Base-by-base conservation (phyloP, 257 asterid genomes). In the Cordia subcordata region DNA sequence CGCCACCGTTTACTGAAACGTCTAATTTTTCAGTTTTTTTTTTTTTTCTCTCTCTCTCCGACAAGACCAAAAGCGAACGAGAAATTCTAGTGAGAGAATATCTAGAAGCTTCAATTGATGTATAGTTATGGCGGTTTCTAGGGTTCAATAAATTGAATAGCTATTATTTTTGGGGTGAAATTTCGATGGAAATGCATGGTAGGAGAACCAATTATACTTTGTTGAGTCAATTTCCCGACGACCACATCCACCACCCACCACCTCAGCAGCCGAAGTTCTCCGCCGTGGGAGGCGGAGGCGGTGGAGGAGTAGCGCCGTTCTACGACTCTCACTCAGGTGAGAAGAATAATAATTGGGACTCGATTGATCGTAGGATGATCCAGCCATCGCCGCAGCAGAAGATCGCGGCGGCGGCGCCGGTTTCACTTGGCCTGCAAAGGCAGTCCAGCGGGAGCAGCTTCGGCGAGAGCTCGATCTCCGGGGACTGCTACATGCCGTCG, bases 391-490 rank as follows among this genome's bases (percentile, higher is more conserved):
- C 47, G 47, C 47, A 1, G 3, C 47, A 42, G 47, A 42, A 42
- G 71, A 61, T 82, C 93, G 82, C 68, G 82, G 83, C 33, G 53
- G 81, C 61, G 23, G 76, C 80, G 58, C 70, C 80, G 42, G 66
- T 72, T 40, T 70, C 96, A 3, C 62, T 77, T 23, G 97, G 88
- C 33, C 62, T 87, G 68, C 94, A 82, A 77, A 72, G 85, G 82
- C 94, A 89, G 71, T 93, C 99, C 14, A 93, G 96, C 50, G 99
- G 93, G 54, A 90, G 97, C 63, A 93, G 99, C 74, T 93, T 83
- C 20, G 97, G 87, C 4, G 96, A 68, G 82, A 80, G 96, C 74
- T 86, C 95, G 49, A 55, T 85, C 4, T 93, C 99, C 13, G 97
- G 97, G 46, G 99, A 85, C 13, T 82, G 73, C 64, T 75, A 70